Conservation (phyloP, 306 rosid species). For the Sindora glabra region DNA sequence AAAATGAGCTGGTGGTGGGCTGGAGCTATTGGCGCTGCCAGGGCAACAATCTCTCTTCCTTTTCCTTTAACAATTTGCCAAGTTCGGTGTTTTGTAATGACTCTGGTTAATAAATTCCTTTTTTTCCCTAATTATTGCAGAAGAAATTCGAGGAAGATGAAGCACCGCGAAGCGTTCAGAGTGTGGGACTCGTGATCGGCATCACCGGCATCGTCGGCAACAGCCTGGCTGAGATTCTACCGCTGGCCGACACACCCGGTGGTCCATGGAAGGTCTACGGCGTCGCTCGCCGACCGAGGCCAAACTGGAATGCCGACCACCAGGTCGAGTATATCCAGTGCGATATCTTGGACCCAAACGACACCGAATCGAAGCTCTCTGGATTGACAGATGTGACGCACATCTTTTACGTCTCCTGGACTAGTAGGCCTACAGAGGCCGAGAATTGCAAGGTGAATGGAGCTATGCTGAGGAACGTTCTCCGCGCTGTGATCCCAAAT, state of each 20-base stretch:
- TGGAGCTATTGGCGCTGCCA: too few relatives aligned
- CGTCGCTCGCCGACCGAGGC: constrained; percentile 58
- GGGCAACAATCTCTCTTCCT: too few relatives aligned
- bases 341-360: constrained; percentile 36
- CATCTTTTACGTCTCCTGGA: constrained; percentile 60
- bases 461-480: constrained; percentile 44
- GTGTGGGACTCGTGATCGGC: constrained; percentile 36
- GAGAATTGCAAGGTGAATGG: constrained; percentile 47
- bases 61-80: not conserved
- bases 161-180: constrained; percentile 2
- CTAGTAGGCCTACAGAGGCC: constrained; percentile 37
- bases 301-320: constrained; percentile 47
- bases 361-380: constrained; percentile 43
- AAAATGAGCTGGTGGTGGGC: too few relatives aligned
- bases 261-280: constrained; percentile 80
- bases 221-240: constrained; percentile 53
- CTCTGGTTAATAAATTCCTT: not conserved
- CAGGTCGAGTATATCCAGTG: constrained; percentile 56
- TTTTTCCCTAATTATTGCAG: not conserved
- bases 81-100: not conserved
- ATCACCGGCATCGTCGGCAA: constrained; percentile 45
- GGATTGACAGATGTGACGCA: constrained; percentile 47
- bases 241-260: constrained; percentile 53
- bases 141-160: not conserved
- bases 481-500: constrained; percentile 34